phyloP scores from a whole-genome alignment of 148 eudicot species.

The Camellia lanceoleosa region DNA sequence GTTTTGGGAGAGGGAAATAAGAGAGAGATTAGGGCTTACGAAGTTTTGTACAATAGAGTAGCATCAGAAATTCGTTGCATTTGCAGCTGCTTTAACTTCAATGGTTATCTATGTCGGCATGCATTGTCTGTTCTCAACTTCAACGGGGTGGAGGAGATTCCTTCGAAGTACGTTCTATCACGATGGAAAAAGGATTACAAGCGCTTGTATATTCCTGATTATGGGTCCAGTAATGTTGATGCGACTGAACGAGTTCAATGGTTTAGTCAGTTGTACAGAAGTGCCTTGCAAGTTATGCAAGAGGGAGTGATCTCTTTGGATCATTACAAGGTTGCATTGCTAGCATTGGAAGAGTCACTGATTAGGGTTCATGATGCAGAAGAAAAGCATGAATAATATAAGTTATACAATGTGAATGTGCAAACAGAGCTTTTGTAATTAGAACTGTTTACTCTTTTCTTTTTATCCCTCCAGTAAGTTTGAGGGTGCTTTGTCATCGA shows the following conservation, averaged over 20 bases:
- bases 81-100: slow-evolving; percentile 72
- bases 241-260: slow-evolving; percentile 34
- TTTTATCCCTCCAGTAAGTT: not conserved
- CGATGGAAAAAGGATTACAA: slow-evolving; percentile 75
- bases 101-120: slow-evolving; percentile 72
- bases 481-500: not conserved
- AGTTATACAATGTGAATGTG: not conserved
- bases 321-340: slow-evolving; percentile 64
- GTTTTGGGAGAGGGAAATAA: slow-evolving; percentile 47
- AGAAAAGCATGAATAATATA: slow-evolving; percentile 37
- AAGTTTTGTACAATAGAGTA: slow-evolving; percentile 57
- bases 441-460: not conserved
- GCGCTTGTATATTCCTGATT: slow-evolving; percentile 42
- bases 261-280: slow-evolving; percentile 58
- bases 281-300: slow-evolving; percentile 75
- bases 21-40: slow-evolving; percentile 64
- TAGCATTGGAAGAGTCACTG: slow-evolving; percentile 67
- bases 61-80: slow-evolving; percentile 68
- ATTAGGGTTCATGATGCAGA: slow-evolving; percentile 55
- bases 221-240: slow-evolving; percentile 27
- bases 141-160: slow-evolving; percentile 74
- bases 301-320: slow-evolving; percentile 68
- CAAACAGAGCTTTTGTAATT: not conserved
- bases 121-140: slow-evolving; percentile 68
- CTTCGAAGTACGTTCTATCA: slow-evolving; percentile 55